Evolutionary conservation across 2,329 filamentous ascomycete species (phyloP), one percentile per base, ranked within the genome.

Genomic region (Karstenula rhodostoma): DNA sequence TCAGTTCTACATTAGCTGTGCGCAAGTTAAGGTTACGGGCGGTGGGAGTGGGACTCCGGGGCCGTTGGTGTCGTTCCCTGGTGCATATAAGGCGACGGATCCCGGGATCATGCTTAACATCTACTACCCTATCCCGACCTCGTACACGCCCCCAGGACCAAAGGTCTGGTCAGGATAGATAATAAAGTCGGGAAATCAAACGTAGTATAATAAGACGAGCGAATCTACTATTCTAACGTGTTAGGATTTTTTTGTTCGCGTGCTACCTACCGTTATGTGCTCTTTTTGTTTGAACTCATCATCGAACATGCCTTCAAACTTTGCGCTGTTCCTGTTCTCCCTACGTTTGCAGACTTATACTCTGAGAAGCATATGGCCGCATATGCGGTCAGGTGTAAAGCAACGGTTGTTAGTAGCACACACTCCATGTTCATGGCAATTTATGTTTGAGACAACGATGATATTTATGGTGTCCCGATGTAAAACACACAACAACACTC

Each of bases 1-100:
- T 3, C 77, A 83, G 69, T 80, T 83, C 65, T 83, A 83, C 67
- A 77, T 81, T 50, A 75, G 75, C 4, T 83, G 82, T 67, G 79
- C 78, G 0, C 81, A 83, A 73, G 62, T 84, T 55, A 77, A 77
- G 61, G 77, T 83, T 51, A 74, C 72, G 13, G 76, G 77, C 10
- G 73, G 74, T 22, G 78, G 79, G 2, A 75, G 60, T 49, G 78
- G 77, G 49, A 71, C 51, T 5, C 79, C 80, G 1, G 58, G 66
- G 0, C 78, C 78, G 2, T 64, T 79, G n/a, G 77, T 78, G 15
- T 68, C 74, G 48, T 81, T 82, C 62, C 80, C 81, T 6, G 81
- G 75, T 66, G 60, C 53, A 0, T 81, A 72, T 77, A 69, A 64
- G 55, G 66, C 67, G 5, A 69, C 60, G 2, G 75, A 78, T 57